Conservation (phyloP, 441 rosid genomes). For the Mallotus japonicus region DNA sequence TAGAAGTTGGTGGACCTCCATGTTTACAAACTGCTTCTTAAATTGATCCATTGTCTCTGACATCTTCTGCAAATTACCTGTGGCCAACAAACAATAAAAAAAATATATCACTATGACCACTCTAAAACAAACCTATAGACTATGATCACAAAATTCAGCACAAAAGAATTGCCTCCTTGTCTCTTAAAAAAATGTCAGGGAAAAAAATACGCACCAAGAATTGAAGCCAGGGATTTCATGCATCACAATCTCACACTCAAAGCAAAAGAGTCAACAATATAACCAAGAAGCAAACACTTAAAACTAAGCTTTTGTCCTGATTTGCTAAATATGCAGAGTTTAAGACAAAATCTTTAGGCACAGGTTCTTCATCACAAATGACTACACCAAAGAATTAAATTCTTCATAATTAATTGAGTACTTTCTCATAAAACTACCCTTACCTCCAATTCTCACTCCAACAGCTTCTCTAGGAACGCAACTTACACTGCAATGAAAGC, state of each 20-base stretch:
- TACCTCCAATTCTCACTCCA: no score
- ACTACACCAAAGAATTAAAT: not conserved
- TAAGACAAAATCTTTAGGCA: no score
- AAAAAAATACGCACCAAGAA: not conserved
- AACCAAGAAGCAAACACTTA: not conserved
- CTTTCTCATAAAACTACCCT: not conserved
- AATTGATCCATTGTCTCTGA: slow-evolving; percentile 88
- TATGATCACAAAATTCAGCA: not conserved
- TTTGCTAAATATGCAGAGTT: no score
- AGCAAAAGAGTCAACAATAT: not conserved
- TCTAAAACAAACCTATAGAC: not conserved
- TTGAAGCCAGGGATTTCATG: not conserved
- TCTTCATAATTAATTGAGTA: not conserved
- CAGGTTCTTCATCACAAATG: not conserved
- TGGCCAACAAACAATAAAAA: slow-evolving; percentile 2
- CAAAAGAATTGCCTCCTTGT: not conserved
- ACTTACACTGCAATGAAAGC: no score
- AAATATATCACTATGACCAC: not conserved
- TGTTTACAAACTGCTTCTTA: slow-evolving; percentile 94
- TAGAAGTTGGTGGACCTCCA: slow-evolving; percentile 60
- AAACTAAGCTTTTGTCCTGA: no score
- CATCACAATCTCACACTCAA: not conserved
- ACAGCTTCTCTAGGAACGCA: no score
- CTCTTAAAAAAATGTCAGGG: not conserved
- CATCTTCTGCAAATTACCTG: slow-evolving; percentile 93